phyloP scores from a whole-genome alignment of 2,329 filamentous ascomycete species.

The Ceratocystis alfenasii region DNA sequence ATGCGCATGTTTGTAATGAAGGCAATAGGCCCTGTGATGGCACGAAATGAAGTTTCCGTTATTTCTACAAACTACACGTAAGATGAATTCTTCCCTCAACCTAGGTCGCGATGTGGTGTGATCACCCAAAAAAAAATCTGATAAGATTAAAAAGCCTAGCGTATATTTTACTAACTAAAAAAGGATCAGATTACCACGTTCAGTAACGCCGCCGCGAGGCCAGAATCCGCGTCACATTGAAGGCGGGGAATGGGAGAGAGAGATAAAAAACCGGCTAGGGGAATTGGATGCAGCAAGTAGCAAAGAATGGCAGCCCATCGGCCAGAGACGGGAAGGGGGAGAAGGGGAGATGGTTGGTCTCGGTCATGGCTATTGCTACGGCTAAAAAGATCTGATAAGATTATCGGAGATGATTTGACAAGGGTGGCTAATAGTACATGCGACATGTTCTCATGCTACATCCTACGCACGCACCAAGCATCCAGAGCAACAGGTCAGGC shows the following conservation, averaged over 20 bases:
- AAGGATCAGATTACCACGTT: constrained; percentile 8
- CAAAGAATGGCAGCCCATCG: background rate
- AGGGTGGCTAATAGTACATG: too few species aligned
- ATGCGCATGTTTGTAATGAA: background rate
- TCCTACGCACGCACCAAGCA: background rate
- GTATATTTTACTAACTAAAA: constrained; percentile 1
- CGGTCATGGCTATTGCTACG: background rate
- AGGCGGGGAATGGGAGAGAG: background rate
- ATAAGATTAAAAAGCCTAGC: constrained; percentile 11
- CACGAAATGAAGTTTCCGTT: background rate
- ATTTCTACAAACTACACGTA: background rate
- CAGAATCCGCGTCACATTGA: background rate
- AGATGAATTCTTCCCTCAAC: background rate
- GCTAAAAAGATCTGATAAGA: constrained; percentile 4
- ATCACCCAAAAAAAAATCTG: constrained; percentile 2
- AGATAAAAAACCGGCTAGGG: background rate
- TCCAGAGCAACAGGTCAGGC: background rate
- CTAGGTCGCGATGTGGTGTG: constrained; percentile 5
- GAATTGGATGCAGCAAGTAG: background rate
- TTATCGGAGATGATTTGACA: background rate
- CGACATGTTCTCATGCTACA: too few species aligned
- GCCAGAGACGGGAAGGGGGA: background rate
- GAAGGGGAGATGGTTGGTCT: background rate
- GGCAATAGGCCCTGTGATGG: background rate
- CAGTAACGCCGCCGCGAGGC: constrained; percentile 6